Conservation (phyloP, 2,329 filamentous ascomycete genomes). For the Gaeumannomyces tritici region DNA sequence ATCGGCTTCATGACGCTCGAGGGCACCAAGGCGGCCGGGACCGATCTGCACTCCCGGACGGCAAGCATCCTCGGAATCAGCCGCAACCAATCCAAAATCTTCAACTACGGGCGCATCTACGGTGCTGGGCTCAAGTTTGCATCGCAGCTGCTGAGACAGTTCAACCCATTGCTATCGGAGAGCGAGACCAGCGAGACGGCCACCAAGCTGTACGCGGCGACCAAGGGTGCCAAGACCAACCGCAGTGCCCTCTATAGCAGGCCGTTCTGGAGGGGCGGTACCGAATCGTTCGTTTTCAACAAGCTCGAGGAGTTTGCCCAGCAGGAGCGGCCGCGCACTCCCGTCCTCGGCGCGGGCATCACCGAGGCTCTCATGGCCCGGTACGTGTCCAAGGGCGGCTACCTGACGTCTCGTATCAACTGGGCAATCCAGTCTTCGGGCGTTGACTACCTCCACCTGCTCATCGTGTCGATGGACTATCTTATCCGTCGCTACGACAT, state of each 20-base stretch:
- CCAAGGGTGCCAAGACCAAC: conserved; percentile 80
- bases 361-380: conserved; percentile 88
- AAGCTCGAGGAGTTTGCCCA: conserved; percentile 96
- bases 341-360: conserved; percentile 87
- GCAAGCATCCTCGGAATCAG: conserved; percentile 88
- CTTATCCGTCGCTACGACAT: conserved; percentile 78
- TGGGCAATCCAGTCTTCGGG: conserved; percentile 98
- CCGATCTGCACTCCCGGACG: conserved; percentile 89
- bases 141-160: conserved; percentile 79
- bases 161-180: conserved; percentile 79
- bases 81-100: conserved; percentile 90
- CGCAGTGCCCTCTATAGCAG: conserved; percentile 62
- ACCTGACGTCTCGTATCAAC: conserved; percentile 94
- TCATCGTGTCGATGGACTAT: conserved; percentile 93
- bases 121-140: conserved; percentile 96
- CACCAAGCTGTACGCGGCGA: conserved; percentile 72
- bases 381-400: conserved; percentile 80
- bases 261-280: conserved; percentile 90
- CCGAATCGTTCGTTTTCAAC: conserved; percentile 97
- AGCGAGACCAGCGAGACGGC: conserved; percentile 68
- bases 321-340: conserved; percentile 81
- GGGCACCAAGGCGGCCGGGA: conserved; percentile 87
- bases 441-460: conserved; percentile 90
- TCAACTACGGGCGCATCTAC: conserved; percentile 98
- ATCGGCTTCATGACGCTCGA: conserved; percentile 99